Evolutionary conservation across 371 early-diverging fungal genomes (phyloP).

Genomic region (Gilbertella persicaria): DNA sequence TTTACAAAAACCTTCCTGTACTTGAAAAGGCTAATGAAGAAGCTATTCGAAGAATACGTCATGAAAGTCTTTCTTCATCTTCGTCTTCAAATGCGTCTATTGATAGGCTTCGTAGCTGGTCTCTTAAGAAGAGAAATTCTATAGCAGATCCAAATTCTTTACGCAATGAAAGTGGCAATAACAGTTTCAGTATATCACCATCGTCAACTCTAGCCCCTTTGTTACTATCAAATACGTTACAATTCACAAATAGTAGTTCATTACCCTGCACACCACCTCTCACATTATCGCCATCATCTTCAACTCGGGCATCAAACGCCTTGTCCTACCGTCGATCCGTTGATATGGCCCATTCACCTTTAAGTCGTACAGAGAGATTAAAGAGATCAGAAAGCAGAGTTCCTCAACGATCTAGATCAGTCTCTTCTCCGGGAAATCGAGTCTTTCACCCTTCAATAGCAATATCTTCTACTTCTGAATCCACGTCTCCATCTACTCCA

Average conservation of each 20-base stretch:
- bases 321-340: slow-evolving; percentile 12
- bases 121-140: slow-evolving; percentile 22
- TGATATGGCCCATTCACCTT: slow-evolving; percentile 14
- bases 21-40: slow-evolving; percentile 91
- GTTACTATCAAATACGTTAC: neutral
- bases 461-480: neutral
- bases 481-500: neutral
- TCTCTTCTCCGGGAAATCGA: slow-evolving; percentile 24
- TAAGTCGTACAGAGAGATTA: slow-evolving; percentile 14
- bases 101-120: neutral
- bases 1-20: slow-evolving; percentile 85
- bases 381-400: neutral
- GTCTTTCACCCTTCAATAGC: slow-evolving; percentile 2
- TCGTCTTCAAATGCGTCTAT: slow-evolving; percentile 6
- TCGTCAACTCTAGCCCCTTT: neutral
- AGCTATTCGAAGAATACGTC: slow-evolving; percentile 70
- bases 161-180: neutral
- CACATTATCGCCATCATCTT: slow-evolving; percentile 17
- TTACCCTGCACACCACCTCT: slow-evolving; percentile 15
- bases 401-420: slow-evolving; percentile 13
- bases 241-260: slow-evolving; percentile 2
- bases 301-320: neutral
- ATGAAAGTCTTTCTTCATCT: slow-evolving; percentile 26
- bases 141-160: slow-evolving; percentile 13
- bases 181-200: neutral